Evolutionary conservation across 1,139 yeast species (phyloP).

Genomic region (Pichia sp.): DNA sequence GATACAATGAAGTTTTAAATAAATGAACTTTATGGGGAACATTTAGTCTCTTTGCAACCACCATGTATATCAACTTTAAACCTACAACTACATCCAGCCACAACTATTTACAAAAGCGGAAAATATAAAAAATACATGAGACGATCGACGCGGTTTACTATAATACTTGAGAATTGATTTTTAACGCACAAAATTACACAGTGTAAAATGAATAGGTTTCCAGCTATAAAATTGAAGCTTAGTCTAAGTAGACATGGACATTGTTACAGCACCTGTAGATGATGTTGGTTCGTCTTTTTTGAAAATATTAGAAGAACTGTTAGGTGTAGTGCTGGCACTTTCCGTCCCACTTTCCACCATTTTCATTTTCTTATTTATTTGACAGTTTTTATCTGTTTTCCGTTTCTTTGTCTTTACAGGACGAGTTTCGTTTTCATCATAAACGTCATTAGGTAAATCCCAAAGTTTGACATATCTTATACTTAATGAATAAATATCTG

Average conservation of each 20-base stretch:
- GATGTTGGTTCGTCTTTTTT: neutral
- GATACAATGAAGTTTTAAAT: neutral
- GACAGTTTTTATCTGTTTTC: slow-evolving; percentile 32
- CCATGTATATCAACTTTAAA: too few relatives aligned
- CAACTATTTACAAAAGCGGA: too few relatives aligned
- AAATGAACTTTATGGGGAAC: too few relatives aligned
- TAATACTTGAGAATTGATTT: too few relatives aligned
- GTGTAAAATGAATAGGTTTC: too few relatives aligned
- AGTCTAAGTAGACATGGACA: neutral
- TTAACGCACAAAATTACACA: too few relatives aligned
- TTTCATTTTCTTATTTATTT: slow-evolving; percentile 22
- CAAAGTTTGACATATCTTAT: slow-evolving; percentile 74
- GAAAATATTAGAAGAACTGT: neutral
- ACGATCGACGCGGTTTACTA: neutral
- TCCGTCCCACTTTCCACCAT: slow-evolving; percentile 14
- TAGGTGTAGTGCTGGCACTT: slow-evolving; percentile 3
- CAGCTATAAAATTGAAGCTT: too few relatives aligned
- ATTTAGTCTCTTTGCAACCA: too few relatives aligned
- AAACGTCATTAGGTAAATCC: slow-evolving; percentile 82
- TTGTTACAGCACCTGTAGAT: neutral
- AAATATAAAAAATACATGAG: neutral
- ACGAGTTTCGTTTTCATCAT: slow-evolving; percentile 67
- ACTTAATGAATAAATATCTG: slow-evolving; percentile 50
- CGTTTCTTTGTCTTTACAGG: slow-evolving; percentile 47
- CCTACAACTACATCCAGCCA: too few relatives aligned